A percentile compares a stretch with the other conserved stretches of the same genome.
These are phyloP conservation scores for Acanthamoeba castellanii DNA, from an alignment of 208 protist species.

Conservation along the genomic window DNA sequence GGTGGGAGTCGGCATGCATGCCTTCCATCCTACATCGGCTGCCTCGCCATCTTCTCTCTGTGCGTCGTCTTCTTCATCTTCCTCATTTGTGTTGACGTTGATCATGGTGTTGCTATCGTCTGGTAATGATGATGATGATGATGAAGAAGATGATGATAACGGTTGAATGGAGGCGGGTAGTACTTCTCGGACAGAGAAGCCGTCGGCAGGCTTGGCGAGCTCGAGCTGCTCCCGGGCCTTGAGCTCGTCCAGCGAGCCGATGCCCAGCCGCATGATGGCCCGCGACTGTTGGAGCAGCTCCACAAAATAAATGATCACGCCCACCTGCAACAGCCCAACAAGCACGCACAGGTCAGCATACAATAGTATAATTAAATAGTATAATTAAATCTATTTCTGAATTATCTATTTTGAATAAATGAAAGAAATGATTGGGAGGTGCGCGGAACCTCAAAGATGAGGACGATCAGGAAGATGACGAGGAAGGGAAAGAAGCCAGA, in stretches of 20 bases:
- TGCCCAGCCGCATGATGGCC: conserved; percentile 32
- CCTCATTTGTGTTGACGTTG: not conserved
- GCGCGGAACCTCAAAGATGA: not conserved
- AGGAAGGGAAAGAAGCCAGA: conserved; percentile 85
- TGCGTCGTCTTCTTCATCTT: not conserved
- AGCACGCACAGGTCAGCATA: not conserved
- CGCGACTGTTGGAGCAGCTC: conserved; percentile 44
- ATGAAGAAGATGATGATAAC: not conserved
- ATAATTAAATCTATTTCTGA: too few species aligned
- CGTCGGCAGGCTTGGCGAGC: conserved; percentile 5
- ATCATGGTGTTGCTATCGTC: not conserved
- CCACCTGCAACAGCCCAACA: not conserved
- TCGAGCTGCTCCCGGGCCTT: not conserved
- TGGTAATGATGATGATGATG: not conserved
- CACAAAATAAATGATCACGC: conserved; percentile 24
- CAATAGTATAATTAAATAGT: not conserved
- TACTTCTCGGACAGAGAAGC: conserved; percentile 53
- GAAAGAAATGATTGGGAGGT: not conserved
- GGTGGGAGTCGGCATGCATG: not conserved
- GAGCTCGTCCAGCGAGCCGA: conserved; percentile 39
- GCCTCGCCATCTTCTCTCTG: not conserved
- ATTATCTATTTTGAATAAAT: too few species aligned
- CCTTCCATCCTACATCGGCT: conserved; percentile 39
- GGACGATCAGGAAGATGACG: conserved; percentile 76
- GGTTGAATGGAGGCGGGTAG: not conserved